phyloP scores from a whole-genome alignment of 2,329 filamentous ascomycete species.

The Podosphaera aphanis region DNA sequence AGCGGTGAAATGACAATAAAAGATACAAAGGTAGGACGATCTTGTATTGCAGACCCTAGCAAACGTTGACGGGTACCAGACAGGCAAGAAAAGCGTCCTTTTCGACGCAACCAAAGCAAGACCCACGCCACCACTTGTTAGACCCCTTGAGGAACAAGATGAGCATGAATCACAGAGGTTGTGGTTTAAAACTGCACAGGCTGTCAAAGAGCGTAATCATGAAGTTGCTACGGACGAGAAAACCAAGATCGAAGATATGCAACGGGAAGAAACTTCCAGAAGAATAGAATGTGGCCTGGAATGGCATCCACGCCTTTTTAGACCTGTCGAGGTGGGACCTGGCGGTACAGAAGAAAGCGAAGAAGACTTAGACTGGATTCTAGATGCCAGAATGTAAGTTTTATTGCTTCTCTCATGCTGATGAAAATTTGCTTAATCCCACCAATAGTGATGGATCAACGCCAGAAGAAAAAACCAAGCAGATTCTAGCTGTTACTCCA shows the following conservation, averaged over 20 bases:
- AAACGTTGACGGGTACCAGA: too few species aligned
- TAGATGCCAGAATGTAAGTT: slow-evolving; percentile 61
- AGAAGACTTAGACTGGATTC: slow-evolving; percentile 84
- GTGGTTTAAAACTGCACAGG: slow-evolving; percentile 62
- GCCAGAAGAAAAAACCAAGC: slow-evolving; percentile 48
- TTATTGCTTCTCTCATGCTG: not conserved
- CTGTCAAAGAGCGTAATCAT: slow-evolving; percentile 68
- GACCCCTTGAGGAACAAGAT: slow-evolving; percentile 66
- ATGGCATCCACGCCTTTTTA: slow-evolving; percentile 76
- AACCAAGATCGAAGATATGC: slow-evolving; percentile 80
- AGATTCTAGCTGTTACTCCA: slow-evolving; percentile 69
- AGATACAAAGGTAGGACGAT: slow-evolving; percentile 43
- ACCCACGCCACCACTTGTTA: slow-evolving; percentile 46
- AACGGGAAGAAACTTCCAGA: slow-evolving; percentile 68
- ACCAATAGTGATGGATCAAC: slow-evolving; percentile 32
- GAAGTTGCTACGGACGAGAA: slow-evolving; percentile 83
- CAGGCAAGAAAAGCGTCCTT: slow-evolving; percentile 66
- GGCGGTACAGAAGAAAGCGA: slow-evolving; percentile 56
- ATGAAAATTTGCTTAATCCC: slow-evolving; percentile 3
- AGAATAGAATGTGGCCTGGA: slow-evolving; percentile 57
- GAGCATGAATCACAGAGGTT: slow-evolving; percentile 75
- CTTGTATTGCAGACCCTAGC: too few species aligned
- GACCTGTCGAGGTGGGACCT: slow-evolving; percentile 44
- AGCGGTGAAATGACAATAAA: slow-evolving; percentile 88
- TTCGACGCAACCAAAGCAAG: slow-evolving; percentile 68